Conservation (phyloP, 352 stramenopile genomes). For the Aphanomyces stellatus region DNA sequence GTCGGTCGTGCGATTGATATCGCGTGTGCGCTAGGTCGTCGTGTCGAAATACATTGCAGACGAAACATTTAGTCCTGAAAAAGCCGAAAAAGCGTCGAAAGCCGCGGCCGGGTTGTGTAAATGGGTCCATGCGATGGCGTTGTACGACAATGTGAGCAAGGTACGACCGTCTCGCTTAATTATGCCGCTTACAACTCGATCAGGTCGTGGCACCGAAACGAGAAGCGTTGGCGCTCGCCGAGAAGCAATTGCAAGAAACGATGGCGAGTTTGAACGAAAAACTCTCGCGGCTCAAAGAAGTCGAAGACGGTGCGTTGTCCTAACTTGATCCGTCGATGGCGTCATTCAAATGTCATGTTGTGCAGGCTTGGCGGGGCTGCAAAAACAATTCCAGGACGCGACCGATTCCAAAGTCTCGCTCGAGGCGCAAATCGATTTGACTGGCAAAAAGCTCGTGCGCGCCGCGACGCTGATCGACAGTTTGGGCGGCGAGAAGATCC, state of each 20-base stretch:
- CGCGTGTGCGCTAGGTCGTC: constrained; percentile 47
- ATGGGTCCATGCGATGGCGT: constrained; percentile 90
- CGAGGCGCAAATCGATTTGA: constrained; percentile 88
- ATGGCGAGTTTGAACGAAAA: constrained; percentile 89
- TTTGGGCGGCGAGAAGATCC: constrained; percentile 87
- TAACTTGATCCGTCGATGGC: no score
- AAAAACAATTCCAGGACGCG: constrained; percentile 81
- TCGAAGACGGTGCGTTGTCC: constrained; percentile 66
- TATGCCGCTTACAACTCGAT: no score
- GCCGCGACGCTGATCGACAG: constrained; percentile 90
- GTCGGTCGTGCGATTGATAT: constrained; percentile 32
- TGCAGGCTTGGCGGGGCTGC: constrained; percentile 52
- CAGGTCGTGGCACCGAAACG: constrained; percentile 86
- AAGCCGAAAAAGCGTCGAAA: constrained; percentile 89
- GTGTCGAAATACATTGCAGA: constrained; percentile 86
- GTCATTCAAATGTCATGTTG: neutral
- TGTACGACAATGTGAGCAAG: constrained; percentile 91
- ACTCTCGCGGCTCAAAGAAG: constrained; percentile 81
- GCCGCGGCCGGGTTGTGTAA: constrained; percentile 89
- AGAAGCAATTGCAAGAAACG: constrained; percentile 78
- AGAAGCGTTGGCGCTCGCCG: constrained; percentile 74
- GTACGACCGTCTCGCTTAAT: constrained; percentile 1
- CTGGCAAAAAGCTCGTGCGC: constrained; percentile 88
- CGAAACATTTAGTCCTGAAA: constrained; percentile 87
- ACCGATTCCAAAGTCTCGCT: constrained; percentile 89